Percentiles rank a stretch among this genome's conserved stretches.
Evolutionary conservation across 495 filamentous ascomycete genomes (phyloP).

Genomic region (Hyaloscypha bicolor): DNA sequence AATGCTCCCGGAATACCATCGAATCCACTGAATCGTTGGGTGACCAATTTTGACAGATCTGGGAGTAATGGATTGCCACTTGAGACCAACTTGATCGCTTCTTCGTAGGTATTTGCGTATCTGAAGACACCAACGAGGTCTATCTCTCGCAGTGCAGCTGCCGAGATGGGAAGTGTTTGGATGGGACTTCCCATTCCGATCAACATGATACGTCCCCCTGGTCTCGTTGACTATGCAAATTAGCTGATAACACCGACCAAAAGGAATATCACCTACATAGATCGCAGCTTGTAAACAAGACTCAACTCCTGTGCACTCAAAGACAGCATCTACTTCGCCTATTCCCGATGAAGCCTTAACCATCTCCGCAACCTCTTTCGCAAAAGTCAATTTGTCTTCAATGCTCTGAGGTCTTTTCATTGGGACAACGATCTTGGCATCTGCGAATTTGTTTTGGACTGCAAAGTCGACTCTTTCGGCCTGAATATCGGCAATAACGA

Average conservation of each 20-base stretch:
- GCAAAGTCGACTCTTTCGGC: slow-evolving; percentile 72
- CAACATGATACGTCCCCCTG: slow-evolving; percentile 81
- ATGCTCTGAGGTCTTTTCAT: slow-evolving; percentile 54
- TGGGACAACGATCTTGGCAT: slow-evolving; percentile 63
- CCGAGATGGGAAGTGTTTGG: slow-evolving; percentile 83
- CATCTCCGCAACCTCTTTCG: slow-evolving; percentile 59
- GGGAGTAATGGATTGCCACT: slow-evolving; percentile 57
- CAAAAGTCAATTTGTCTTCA: slow-evolving; percentile 61
- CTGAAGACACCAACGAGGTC: slow-evolving; percentile 91
- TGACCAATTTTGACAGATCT: slow-evolving; percentile 66
- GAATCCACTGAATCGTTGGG: slow-evolving; percentile 61
- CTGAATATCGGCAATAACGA: slow-evolving; percentile 83
- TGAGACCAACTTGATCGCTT: slow-evolving; percentile 71
- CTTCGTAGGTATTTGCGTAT: slow-evolving; percentile 82
- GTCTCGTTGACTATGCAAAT: slow-evolving; percentile 55
- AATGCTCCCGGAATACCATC: slow-evolving; percentile 49
- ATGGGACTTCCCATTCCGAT: slow-evolving; percentile 95
- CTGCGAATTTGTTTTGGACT: slow-evolving; percentile 65
- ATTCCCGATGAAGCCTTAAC: slow-evolving; percentile 46
- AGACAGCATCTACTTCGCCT: slow-evolving; percentile 75
- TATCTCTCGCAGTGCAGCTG: slow-evolving; percentile 86
- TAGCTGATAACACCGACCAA: not conserved
- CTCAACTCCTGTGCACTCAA: slow-evolving; percentile 92
- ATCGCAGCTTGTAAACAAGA: slow-evolving; percentile 86
- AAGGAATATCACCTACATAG: slow-evolving; percentile 54